Conservation (phyloP, 805 yeast species). For the Novakomyces olei region DNA sequence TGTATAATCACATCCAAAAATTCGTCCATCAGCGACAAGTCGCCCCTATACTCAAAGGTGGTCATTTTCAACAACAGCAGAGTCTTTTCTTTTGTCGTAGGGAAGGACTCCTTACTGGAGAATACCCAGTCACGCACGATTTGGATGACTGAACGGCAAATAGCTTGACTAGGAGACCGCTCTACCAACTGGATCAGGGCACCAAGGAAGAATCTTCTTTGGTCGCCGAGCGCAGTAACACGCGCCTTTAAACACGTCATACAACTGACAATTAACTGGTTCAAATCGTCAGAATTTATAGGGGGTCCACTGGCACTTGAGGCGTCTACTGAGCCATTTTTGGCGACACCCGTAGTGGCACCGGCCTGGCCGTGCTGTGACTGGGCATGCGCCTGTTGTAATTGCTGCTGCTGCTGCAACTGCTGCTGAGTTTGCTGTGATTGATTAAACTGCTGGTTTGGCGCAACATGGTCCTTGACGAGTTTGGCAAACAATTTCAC, state of each 20-base stretch:
- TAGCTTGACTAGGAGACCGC: constrained; percentile 54
- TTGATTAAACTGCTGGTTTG: no score
- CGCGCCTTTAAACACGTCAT: no score
- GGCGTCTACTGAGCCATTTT: no score
- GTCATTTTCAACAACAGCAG: constrained; percentile 84
- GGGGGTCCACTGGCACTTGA: no score
- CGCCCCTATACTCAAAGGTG: constrained; percentile 67
- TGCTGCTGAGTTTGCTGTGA: no score
- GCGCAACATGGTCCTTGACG: constrained; percentile 78
- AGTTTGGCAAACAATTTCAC: constrained; percentile 73
- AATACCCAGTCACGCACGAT: constrained; percentile 83
- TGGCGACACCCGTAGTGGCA: no score
- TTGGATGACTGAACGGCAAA: constrained; percentile 49
- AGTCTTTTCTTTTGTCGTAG: constrained; percentile 88
- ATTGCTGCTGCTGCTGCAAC: no score
- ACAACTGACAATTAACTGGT: no score
- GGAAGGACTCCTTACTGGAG: constrained; percentile 59
- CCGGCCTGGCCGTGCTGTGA: no score
- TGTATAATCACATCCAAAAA: constrained; percentile 74
- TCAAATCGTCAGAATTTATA: no score
- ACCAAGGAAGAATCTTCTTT: constrained; percentile 68
- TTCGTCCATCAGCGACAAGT: constrained; percentile 48
- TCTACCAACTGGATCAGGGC: constrained; percentile 78
- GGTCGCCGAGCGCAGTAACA: constrained; percentile 76
- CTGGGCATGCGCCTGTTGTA: no score